Conservation (phyloP, 176 grass and related monocot genomes). For the Cocos nucifera region DNA sequence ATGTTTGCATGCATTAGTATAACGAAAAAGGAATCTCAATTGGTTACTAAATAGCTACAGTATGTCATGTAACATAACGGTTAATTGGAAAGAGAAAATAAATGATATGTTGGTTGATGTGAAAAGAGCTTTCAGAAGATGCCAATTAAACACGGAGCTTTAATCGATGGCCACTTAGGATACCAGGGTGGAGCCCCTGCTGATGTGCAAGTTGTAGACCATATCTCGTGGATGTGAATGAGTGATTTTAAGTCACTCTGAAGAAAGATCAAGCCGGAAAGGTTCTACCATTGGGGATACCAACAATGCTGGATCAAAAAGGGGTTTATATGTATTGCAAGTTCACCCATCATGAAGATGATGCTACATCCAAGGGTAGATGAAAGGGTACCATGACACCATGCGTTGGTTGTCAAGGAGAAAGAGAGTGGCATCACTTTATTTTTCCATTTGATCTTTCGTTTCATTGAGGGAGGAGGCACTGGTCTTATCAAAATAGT, state of each 20-base stretch:
- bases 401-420: neutral
- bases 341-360: slow-evolving; percentile 10
- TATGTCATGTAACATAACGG: no score
- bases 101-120: no score
- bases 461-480: neutral
- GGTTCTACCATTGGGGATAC: slow-evolving; percentile 27
- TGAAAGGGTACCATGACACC: slow-evolving; percentile 15
- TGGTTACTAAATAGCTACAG: no score
- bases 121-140: no score
- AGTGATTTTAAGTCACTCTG: slow-evolving; percentile 4
- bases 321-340: neutral
- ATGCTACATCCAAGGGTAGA: slow-evolving; percentile 23
- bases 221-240: slow-evolving; percentile 10
- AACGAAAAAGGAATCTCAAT: no score
- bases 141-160: slow-evolving; percentile 12
- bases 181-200: slow-evolving; percentile 6
- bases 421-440: neutral
- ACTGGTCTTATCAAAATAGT: slow-evolving; percentile 1
- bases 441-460: slow-evolving; percentile 8
- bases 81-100: no score
- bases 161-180: slow-evolving; percentile 21
- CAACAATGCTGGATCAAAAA: slow-evolving; percentile 21
- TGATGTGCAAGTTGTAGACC: neutral
- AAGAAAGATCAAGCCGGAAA: slow-evolving; percentile 10
- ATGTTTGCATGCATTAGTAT: neutral